Conservation (phyloP, 1,284 basidiomycete genomes). For the Ustilago hordei region DNA sequence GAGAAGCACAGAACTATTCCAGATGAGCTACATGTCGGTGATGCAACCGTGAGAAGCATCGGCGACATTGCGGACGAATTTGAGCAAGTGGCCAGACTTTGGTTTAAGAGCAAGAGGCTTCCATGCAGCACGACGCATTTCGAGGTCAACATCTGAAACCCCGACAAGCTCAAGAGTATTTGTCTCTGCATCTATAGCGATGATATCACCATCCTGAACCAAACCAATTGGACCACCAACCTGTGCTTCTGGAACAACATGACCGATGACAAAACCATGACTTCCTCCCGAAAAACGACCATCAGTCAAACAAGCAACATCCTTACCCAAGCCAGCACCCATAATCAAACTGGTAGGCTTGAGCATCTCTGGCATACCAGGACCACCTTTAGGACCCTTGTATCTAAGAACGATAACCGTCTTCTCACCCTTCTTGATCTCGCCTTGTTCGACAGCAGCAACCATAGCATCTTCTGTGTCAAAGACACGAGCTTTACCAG, state of each 20-base stretch:
- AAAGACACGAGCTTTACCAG: constrained; percentile 68
- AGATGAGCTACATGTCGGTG: constrained; percentile 76
- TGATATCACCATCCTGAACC: constrained; percentile 85
- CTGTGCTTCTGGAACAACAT: constrained; percentile 92
- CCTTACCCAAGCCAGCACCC: constrained; percentile 89
- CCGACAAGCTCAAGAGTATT: constrained; percentile 81
- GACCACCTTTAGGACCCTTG: constrained; percentile 74
- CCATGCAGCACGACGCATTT: constrained; percentile 78
- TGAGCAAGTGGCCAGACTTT: constrained; percentile 74
- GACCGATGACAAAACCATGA: constrained; percentile 83
- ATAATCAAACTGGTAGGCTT: constrained; percentile 72
- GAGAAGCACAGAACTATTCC: not conserved
- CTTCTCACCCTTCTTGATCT: constrained; percentile 69
- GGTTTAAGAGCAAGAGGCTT: constrained; percentile 86
- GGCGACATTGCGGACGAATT: constrained; percentile 66
- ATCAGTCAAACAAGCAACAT: constrained; percentile 93
- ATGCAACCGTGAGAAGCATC: constrained; percentile 86
- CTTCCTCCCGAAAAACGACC: constrained; percentile 91
- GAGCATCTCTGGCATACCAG: constrained; percentile 96
- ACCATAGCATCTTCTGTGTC: constrained; percentile 69
- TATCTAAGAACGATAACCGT: constrained; percentile 68
- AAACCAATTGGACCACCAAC: constrained; percentile 90
- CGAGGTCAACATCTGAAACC: constrained; percentile 80
- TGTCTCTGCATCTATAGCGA: constrained; percentile 80
- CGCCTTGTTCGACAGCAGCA: constrained; percentile 61